Evolutionary conservation across 1,284 basidiomycete species (phyloP), one percentile per base, ranked within the genome.

Genomic region (Sanghuangporus weigelae): DNA sequence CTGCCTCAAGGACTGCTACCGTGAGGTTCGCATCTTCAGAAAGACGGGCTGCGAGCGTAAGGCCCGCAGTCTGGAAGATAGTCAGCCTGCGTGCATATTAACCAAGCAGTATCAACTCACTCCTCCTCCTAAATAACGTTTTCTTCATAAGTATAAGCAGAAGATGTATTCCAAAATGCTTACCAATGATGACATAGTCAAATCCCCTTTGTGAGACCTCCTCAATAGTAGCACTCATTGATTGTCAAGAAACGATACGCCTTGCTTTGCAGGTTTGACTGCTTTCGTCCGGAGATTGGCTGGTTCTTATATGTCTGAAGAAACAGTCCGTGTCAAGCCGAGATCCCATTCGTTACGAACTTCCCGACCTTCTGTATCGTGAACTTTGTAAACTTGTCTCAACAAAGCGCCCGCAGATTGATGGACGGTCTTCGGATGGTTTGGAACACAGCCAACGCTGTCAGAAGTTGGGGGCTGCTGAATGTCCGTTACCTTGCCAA

Each of bases 1-100:
- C 78, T 3, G 76, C 77, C 68, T 79, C 77, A 16, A 79, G 68
- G 8, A 79, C 74, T n/a, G 75, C 69, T n/a, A 78, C 76, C 2
- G 74, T 74, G 42, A 72, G 69, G 19, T 68, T 64, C 0, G 75
- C 66, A 64, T 83, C 76, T 61, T 79, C 79, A 0, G 76, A 71
- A 19, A 84, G 71, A 2, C 81, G 73, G 40, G 72, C 72, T 7
- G 82, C 82, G 3, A 83, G 70, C 0, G 77, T 76, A 16, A 78
- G 69, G 8, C 80, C 80, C 0, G 76, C 74, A 4, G 80, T 66
- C 69, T 70, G 8, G 10, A 48, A 8, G 11, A 6, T 31, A 40
- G 10, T 46, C 11, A 62, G 42, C 14, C 26, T 23, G 19, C 11
- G 3, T 26, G 11, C n/a, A 3, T 60, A 12, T 7, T 7, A 57